Base-by-base conservation (phyloP, 768 basidiomycete species). In the Psilocybe subaeruginosa region DNA sequence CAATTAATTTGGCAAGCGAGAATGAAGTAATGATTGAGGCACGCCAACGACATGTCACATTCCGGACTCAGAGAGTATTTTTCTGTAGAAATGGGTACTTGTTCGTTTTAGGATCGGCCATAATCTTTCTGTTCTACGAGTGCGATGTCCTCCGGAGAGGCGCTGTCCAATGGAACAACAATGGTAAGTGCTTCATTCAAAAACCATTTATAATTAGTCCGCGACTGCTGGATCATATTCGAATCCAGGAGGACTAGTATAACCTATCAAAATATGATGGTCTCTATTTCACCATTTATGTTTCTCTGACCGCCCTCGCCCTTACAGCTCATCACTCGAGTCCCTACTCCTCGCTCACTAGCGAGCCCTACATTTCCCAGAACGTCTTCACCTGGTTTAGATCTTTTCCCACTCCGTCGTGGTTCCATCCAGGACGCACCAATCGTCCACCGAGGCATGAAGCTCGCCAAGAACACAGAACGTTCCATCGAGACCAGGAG, bases 341-440 rank as follows among this genome's bases (percentile, higher is more conserved):
- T 61, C 60, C 68, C 68, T 43, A 60, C 64, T 52, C 68, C 71
- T 39, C 47, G 65, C 8, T 63, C 64, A 31, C 59, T 56, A 29
- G 60, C 70, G 49, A 58, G 65, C 43, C 30, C 67, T 64, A 62
- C 69, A 47, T 63, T 63, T 57, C 67, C 68, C 37, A 66, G 70
- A 61, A 63, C 70, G 29, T 64, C 70, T 30, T 70, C 72, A 30
- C 70, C 68, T 50, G 66, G 58, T 48, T 33, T 59, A 29, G 59
- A 60, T 51, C 66, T 67, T n/a, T 59, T 69, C 29, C 64, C 73
- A 49, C 69, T 69, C 58, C 68, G 70, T 46, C 66, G 68, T 51
- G 65, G 66, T 50, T 60, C 65, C 62, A 27, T 62, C 46, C 48
- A 68, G 66, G 54, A 52, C 60, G 55, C 17, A n/a, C 62, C 58